Evolutionary conservation across 1,139 yeast species (phyloP), one percentile per base, ranked within the genome.

Genomic region (Suhomyces chickasaworum): DNA sequence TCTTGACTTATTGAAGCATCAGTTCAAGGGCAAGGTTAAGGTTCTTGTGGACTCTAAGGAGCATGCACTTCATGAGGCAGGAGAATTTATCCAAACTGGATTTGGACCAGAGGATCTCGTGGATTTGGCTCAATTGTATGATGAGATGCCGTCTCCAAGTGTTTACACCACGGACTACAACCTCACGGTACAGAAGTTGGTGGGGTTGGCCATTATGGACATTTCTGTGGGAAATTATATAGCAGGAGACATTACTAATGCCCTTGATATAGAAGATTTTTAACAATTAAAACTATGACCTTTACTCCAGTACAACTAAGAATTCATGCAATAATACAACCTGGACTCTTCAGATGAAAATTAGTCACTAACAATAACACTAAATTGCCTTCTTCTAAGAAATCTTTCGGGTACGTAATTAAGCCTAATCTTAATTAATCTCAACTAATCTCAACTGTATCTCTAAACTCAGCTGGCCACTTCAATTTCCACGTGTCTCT

Each of bases 201-300:
- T 82, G 10, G 88, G 88, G 0, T 61, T 82, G 35, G 75, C 84
- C 21, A 74, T 81, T 20, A 83, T 83, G 88, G 88, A 83, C 54
- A 64, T 81, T 9, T 63, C 77, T 25, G 70, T 80, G 10, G 86
- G 67, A 4, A 64, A 65, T 47, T 50, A 53, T 30, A 47, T 69
- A 13, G 53, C 60, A 10, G 51, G 54, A 5, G 49, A 54, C 9
- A 46, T 51, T 7, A 16, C 20, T 1, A 38, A 31, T 9, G 42
- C 35, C 15, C 15, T 41, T 4, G 39, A 25, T 3, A 32, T 47
- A 6, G 47, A 36, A 12, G 46, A 39, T 15, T 42, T 46, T 20
- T 45, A 35, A 23, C 7, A 20, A 7, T 5, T 7, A 20, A 20
- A 20, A 20, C 7, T 5, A 20, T n/a, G n/a, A 20, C 22, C 4